Conservation (phyloP, 1,284 basidiomycete genomes). For the Leccinum pachyderme region DNA sequence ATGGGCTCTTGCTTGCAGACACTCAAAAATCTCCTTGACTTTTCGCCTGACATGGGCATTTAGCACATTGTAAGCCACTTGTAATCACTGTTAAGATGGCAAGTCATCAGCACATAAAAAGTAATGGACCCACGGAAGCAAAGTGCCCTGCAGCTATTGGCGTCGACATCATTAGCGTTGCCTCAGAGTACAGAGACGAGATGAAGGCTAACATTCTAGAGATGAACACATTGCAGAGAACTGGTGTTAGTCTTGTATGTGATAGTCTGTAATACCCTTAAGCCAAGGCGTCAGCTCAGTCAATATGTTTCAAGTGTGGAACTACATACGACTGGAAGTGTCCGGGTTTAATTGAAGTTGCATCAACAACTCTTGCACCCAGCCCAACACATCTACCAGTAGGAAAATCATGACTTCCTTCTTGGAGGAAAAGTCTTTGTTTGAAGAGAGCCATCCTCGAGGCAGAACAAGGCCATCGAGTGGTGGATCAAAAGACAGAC, state of each 20-base stretch:
- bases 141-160: constrained; percentile 24
- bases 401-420: constrained; percentile 15
- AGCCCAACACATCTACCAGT: constrained; percentile 8
- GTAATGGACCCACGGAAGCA: constrained; percentile 25
- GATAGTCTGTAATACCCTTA: constrained; percentile 18
- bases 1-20: constrained; percentile 7
- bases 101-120: not conserved
- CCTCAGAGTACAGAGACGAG: not conserved
- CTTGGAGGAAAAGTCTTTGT: constrained; percentile 26
- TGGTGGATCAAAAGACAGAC: constrained; percentile 17
- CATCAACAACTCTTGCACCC: constrained; percentile 14
- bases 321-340: constrained; percentile 10
- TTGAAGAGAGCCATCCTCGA: constrained; percentile 43
- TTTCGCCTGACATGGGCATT: not conserved
- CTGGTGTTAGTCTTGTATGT: constrained; percentile 22
- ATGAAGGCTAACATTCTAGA: constrained; percentile 26
- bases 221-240: constrained; percentile 22
- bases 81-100: not conserved
- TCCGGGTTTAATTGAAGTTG: constrained; percentile 13
- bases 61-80: constrained; percentile 23
- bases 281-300: not conserved
- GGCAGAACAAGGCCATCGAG: constrained; percentile 48
- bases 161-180: constrained; percentile 1
- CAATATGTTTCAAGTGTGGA: not conserved
- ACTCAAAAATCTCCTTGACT: constrained; percentile 14